phyloP scores from a whole-genome alignment of 2,329 filamentous ascomycete species.

The Hymenoscyphus linearis region DNA sequence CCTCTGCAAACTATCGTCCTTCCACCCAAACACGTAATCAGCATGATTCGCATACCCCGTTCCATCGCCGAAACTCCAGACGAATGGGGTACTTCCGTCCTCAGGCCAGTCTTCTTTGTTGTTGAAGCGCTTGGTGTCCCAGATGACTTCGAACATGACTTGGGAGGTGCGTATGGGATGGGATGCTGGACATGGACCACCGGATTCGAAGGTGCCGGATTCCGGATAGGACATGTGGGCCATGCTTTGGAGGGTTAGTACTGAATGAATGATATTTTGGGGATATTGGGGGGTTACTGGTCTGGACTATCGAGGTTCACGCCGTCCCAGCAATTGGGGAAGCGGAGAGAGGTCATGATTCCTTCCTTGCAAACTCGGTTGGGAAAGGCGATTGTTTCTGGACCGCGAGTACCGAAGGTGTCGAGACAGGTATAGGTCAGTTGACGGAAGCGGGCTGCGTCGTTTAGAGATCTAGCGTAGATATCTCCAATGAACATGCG shows the following conservation, averaged over 20 bases:
- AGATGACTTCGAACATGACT: slow-evolving; percentile 41
- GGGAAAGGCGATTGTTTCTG: slow-evolving; percentile 33
- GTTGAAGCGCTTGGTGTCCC: slow-evolving; percentile 39
- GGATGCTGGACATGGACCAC: slow-evolving; percentile 17
- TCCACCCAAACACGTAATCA: slow-evolving; percentile 49
- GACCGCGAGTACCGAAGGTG: slow-evolving; percentile 19
- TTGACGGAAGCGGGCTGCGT: slow-evolving; percentile 37
- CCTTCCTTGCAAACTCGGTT: slow-evolving; percentile 27
- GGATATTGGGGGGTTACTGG: slow-evolving; percentile 1
- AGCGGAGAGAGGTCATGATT: slow-evolving; percentile 32
- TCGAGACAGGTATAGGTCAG: slow-evolving; percentile 41
- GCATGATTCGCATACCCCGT: slow-evolving; percentile 45
- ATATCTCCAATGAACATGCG: slow-evolving; percentile 41
- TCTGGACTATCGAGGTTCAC: slow-evolving; percentile 21
- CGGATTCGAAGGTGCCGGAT: slow-evolving; percentile 14
- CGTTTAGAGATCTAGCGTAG: slow-evolving; percentile 31
- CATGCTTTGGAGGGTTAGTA: background rate
- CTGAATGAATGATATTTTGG: no score
- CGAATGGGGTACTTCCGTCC: slow-evolving; percentile 39
- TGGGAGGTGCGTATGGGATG: slow-evolving; percentile 16
- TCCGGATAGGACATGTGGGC: slow-evolving; percentile 21
- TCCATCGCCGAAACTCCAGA: slow-evolving; percentile 40
- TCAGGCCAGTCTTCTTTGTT: slow-evolving; percentile 40
- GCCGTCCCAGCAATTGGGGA: slow-evolving; percentile 29
- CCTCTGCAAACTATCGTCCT: slow-evolving; percentile 43